These are phyloP conservation scores for Croton setiger DNA, from an alignment of 441 rosid species.

Conservation along the genomic window DNA sequence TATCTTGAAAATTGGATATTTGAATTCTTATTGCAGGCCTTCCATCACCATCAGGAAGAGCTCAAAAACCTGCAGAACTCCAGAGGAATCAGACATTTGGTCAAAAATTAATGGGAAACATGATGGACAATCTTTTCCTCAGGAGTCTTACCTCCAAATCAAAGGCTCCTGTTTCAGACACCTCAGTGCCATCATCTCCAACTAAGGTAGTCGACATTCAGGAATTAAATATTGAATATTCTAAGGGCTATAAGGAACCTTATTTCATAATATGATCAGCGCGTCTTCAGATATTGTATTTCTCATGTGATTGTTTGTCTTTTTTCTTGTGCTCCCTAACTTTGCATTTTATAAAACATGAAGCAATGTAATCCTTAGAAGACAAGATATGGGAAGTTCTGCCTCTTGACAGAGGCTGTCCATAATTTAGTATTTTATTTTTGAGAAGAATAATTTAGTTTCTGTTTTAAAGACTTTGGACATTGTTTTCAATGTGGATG, in stretches of 20 bases:
- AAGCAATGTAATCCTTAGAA: not conserved
- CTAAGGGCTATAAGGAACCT: not conserved
- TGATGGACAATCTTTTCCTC: slow-evolving; percentile 83
- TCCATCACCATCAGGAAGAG: slow-evolving; percentile 84
- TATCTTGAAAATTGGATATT: slow-evolving; percentile 8
- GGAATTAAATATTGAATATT: not conserved
- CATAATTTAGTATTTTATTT: not conserved
- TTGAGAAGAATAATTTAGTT: not conserved
- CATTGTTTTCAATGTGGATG: not conserved
- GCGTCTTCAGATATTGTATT: not conserved
- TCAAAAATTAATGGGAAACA: slow-evolving; percentile 84
- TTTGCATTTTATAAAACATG: not conserved
- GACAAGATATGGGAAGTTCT: not conserved
- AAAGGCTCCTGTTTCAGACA: slow-evolving; percentile 51
- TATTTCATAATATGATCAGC: slow-evolving; percentile 3
- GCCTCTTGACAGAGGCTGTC: not conserved
- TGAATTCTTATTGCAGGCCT: slow-evolving; percentile 46
- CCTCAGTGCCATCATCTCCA: slow-evolving; percentile 72
- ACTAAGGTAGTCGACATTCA: slow-evolving; percentile 46
- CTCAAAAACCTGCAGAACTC: slow-evolving; percentile 57
- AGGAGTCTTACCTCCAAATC: slow-evolving; percentile 85
- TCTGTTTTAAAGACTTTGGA: not conserved
- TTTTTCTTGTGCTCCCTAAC: not conserved
- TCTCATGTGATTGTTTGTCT: slow-evolving; percentile 4
- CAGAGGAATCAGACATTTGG: slow-evolving; percentile 87